Evolutionary conservation across 805 yeast genomes (phyloP).

Genomic region (Candida cerambycidarum): DNA sequence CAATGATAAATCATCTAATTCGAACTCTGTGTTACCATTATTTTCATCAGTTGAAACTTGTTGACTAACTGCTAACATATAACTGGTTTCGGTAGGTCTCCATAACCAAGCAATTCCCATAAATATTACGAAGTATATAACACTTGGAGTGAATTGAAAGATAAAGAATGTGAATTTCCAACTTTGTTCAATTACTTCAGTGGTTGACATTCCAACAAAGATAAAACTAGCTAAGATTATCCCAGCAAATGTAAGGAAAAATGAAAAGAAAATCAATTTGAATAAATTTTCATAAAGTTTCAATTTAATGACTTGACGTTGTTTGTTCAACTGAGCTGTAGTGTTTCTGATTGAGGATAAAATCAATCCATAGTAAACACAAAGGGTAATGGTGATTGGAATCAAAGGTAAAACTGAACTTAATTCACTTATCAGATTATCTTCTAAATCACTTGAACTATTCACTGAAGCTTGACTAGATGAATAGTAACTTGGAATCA

Average conservation of each 20-base stretch:
- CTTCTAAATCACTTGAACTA: conserved; percentile 38
- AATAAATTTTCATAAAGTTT: conserved; percentile 80
- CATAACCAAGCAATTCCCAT: conserved; percentile 84
- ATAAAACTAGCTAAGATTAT: conserved; percentile 68
- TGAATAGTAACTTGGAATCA: conserved; percentile 33
- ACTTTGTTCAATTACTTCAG: conserved; percentile 76
- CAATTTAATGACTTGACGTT: conserved; percentile 89
- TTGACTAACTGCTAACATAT: conserved; percentile 90
- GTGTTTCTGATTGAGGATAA: conserved; percentile 74
- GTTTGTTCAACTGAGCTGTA: conserved; percentile 68
- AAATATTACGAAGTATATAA: conserved; percentile 81
- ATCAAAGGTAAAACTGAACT: conserved; percentile 59
- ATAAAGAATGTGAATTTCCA: conserved; percentile 92
- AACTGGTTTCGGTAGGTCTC: conserved; percentile 97
- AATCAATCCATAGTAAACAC: conserved; percentile 72
- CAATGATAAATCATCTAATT: conserved; percentile 56
- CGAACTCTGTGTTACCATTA: conserved; percentile 52
- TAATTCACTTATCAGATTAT: conserved; percentile 46
- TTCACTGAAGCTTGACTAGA: conserved; percentile 24
- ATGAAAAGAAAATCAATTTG: conserved; percentile 69
- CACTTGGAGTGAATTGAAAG: conserved; percentile 92
- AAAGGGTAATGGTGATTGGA: conserved; percentile 70
- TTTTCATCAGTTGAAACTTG: conserved; percentile 84
- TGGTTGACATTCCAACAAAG: conserved; percentile 68
- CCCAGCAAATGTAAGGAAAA: conserved; percentile 69